A percentile compares a stretch with the other conserved stretches of the same genome.
These are phyloP conservation scores for Bocquillonia castaneifolia DNA, from an alignment of 441 rosid species.

Conservation along the genomic window DNA sequence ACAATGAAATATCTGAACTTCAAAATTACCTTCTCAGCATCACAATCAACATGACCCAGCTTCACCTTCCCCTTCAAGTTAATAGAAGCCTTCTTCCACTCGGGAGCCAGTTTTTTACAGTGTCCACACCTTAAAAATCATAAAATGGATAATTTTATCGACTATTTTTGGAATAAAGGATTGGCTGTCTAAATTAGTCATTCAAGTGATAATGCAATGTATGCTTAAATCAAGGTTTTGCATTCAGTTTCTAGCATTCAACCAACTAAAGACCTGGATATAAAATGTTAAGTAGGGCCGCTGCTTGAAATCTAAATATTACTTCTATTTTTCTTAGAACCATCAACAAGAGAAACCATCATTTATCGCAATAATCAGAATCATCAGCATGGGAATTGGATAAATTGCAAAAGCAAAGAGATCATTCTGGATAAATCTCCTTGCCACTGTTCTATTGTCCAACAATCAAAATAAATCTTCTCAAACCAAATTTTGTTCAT, in stretches of 20 bases:
- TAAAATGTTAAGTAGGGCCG: neutral
- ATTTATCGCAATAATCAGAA: neutral
- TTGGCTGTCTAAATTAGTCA: neutral
- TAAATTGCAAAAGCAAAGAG: neutral
- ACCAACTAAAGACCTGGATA: neutral
- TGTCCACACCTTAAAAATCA: slow-evolving; percentile 83
- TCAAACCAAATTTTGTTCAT: neutral
- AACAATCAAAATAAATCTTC: neutral
- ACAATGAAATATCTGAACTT: slow-evolving; percentile 7
- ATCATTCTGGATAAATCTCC: neutral
- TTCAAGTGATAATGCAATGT: neutral
- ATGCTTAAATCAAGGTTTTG: neutral
- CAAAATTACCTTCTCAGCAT: slow-evolving; percentile 67
- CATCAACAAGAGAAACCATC: neutral
- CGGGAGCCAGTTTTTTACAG: slow-evolving; percentile 95
- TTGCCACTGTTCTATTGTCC: neutral
- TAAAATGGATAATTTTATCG: neutral
- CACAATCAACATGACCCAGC: slow-evolving; percentile 93
- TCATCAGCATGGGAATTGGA: neutral
- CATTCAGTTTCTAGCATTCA: neutral
- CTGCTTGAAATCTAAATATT: neutral
- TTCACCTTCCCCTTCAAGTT: slow-evolving; percentile 98
- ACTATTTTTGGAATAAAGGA: neutral
- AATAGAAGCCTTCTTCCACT: slow-evolving; percentile 94
- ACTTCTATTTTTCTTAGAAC: neutral